phyloP scores from a whole-genome alignment of 2,329 filamentous ascomycete genomes.

The Fusarium incarnatum region DNA sequence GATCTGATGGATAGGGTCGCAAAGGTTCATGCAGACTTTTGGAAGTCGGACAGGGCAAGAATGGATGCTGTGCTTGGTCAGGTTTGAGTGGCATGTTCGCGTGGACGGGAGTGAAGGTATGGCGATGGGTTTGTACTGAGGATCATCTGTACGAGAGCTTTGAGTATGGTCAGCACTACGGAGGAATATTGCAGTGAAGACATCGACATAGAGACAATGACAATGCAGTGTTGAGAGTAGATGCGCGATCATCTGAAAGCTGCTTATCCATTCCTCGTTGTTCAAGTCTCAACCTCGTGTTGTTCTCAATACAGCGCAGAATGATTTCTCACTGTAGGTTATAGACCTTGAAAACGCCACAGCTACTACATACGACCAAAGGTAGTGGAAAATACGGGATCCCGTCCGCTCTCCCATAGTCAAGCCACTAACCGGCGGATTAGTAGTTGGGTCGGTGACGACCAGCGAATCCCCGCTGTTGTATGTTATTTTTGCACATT shows the following conservation, averaged over 20 bases:
- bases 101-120: not conserved
- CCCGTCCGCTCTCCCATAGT: not conserved
- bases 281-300: not conserved
- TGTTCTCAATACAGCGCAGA: not conserved
- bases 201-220: not conserved
- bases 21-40: not conserved
- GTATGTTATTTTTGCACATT: not conserved
- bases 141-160: not conserved
- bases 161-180: not conserved
- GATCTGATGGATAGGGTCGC: not conserved
- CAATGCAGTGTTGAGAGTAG: no score
- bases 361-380: not conserved
- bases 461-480: not conserved
- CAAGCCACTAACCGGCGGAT: not conserved
- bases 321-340: rapidly evolving
- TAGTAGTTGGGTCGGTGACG: not conserved
- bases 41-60: not conserved
- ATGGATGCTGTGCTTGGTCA: not conserved
- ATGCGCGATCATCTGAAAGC: not conserved
- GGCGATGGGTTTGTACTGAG: not conserved
- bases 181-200: not conserved
- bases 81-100: not conserved
- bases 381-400: conserved; percentile 1
- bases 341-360: rapidly evolving
- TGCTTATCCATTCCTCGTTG: not conserved